Conservation (phyloP, 148 eudicot genomes). For the Nyssa sinensis region DNA sequence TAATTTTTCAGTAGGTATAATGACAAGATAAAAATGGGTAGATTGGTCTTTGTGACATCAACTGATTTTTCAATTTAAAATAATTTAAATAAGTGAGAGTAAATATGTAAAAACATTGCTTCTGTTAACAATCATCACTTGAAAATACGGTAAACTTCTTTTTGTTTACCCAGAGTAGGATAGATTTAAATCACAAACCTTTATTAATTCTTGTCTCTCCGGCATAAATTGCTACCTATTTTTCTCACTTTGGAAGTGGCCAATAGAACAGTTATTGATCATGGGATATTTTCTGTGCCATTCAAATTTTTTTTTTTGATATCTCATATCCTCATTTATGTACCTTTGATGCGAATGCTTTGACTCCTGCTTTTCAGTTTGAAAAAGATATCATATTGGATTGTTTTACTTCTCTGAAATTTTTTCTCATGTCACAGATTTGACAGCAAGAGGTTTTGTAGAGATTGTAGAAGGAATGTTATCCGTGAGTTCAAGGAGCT, state of each 20-base stretch:
- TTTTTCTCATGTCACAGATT: slow-evolving; percentile 52
- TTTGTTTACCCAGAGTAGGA: background rate
- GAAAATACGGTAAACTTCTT: slow-evolving; percentile 6
- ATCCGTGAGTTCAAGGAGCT: slow-evolving; percentile 94
- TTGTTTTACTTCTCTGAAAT: slow-evolving; percentile 6
- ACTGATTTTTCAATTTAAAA: too few species aligned
- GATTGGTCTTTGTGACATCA: too few species aligned
- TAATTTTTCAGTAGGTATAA: too few species aligned
- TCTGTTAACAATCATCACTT: too few species aligned
- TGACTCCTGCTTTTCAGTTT: background rate
- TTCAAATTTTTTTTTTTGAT: too few species aligned
- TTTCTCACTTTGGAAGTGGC: slow-evolving; percentile 9
- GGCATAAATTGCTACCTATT: background rate
- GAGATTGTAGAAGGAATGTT: slow-evolving; percentile 97
- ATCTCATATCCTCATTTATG: background rate
- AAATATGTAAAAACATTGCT: too few species aligned
- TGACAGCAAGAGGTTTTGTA: slow-evolving; percentile 93
- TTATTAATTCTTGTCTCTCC: too few species aligned
- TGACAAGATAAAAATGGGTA: too few species aligned
- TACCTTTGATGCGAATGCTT: background rate
- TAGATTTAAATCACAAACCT: background rate
- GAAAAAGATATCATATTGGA: slow-evolving; percentile 5
- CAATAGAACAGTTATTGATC: background rate
- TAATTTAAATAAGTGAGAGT: too few species aligned
- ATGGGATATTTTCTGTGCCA: background rate